Conservation (phyloP, 2,329 filamentous ascomycete genomes). For the Trichoderma pleuroti region DNA sequence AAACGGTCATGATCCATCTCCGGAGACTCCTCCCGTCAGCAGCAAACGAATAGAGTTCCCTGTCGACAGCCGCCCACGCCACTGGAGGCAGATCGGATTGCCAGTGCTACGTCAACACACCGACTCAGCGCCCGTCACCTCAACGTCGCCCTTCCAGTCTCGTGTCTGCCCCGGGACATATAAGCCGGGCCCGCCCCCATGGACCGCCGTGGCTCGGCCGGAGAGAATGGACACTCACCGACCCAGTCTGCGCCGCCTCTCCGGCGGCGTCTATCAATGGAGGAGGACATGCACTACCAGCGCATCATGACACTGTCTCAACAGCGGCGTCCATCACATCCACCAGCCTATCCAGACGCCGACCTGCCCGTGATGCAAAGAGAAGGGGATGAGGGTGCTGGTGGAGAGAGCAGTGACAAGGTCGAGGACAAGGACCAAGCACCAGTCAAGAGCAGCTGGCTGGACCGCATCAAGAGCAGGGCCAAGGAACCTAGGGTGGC, state of each 20-base stretch:
- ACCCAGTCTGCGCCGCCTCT: constrained; percentile 34
- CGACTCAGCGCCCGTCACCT: constrained; percentile 3
- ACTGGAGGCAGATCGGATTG: constrained; percentile 10
- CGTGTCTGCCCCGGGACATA: constrained; percentile 20
- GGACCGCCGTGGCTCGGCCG: constrained; percentile 32
- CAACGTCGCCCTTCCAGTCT: background rate
- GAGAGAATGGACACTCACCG: constrained; percentile 34
- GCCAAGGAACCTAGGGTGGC: constrained; percentile 3
- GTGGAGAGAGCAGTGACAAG: constrained; percentile 9
- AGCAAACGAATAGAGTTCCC: constrained; percentile 19
- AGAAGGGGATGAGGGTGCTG: constrained; percentile 27
- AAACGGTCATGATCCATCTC: constrained; percentile 32
- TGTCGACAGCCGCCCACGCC: constrained; percentile 12
- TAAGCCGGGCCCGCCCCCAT: constrained; percentile 29
- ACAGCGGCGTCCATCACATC: constrained; percentile 43
- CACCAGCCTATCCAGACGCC: constrained; percentile 43
- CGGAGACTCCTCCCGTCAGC: constrained; percentile 30
- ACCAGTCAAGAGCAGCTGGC: constrained; percentile 3
- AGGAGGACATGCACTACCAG: constrained; percentile 53
- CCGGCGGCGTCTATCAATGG: constrained; percentile 50
- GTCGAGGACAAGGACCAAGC: background rate
- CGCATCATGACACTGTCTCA: constrained; percentile 45
- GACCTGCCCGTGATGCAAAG: constrained; percentile 17
- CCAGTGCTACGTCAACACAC: constrained; percentile 15
- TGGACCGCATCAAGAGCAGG: constrained; percentile 18